phyloP scores from a whole-genome alignment of 345 rosid species.

The Dimocarpus longan region DNA sequence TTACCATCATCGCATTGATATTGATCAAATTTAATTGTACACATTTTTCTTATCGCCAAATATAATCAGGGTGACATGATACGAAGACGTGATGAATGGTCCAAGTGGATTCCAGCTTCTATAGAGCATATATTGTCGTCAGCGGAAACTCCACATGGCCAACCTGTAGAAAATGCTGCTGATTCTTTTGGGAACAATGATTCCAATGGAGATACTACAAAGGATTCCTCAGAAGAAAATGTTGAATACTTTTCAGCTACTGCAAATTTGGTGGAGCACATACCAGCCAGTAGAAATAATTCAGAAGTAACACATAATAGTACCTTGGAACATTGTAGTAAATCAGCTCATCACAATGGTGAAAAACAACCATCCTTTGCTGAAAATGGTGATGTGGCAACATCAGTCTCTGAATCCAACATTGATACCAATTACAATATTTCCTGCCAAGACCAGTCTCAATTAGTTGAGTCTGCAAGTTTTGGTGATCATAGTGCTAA shows the following conservation, averaged over 20 bases:
- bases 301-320: slow-evolving; percentile 13
- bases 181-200: slow-evolving; percentile 27
- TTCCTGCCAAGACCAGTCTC: slow-evolving; percentile 22
- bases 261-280: slow-evolving; percentile 20
- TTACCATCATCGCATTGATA: background rate
- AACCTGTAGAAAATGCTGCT: slow-evolving; percentile 35
- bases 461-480: slow-evolving; percentile 42
- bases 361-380: slow-evolving; percentile 20
- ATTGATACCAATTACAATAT: slow-evolving; percentile 19
- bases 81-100: slow-evolving; percentile 76
- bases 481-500: slow-evolving; percentile 26
- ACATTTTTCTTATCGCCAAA: background rate
- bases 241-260: slow-evolving; percentile 9
- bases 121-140: slow-evolving; percentile 21
- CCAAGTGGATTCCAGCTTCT: slow-evolving; percentile 64
- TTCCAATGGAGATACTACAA: slow-evolving; percentile 32
- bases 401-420: slow-evolving; percentile 31
- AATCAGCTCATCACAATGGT: slow-evolving; percentile 19
- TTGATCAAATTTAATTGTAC: background rate
- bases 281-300: slow-evolving; percentile 21
- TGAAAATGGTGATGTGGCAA: slow-evolving; percentile 22
- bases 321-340: slow-evolving; percentile 19
- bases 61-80: slow-evolving; percentile 59
- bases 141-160: slow-evolving; percentile 40
- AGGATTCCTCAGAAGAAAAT: slow-evolving; percentile 29